Evolutionary conservation across 495 filamentous ascomycete genomes (phyloP), one percentile per base, ranked within the genome.

Genomic region (Immersiella caudata): DNA sequence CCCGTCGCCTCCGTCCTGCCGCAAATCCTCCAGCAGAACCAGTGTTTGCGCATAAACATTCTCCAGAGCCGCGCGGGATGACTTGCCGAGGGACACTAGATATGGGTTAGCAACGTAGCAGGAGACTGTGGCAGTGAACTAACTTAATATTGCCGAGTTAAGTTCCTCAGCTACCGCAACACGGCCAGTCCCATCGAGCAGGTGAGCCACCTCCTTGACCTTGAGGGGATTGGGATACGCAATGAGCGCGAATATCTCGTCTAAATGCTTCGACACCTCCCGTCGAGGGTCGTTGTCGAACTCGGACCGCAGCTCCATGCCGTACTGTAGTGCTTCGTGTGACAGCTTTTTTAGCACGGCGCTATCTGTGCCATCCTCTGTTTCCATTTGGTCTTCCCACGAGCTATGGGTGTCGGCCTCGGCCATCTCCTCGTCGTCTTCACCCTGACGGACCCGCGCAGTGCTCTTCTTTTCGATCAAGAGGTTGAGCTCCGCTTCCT

Each of bases 71-170:
- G 96, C 92, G 58, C 89, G 86, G 11, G 92, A 92, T 3, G 92
- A 94, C 82, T 95, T 94, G 57, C 96, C 96, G 0, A 97, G 83
- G 0, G 91, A 94, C 33, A 92, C 95, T 97, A 33, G 29, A 65
- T 76, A 56, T 77, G 62, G 66, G 63, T 76, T 64, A 76, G 70
- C 20, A 57, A 21, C 20, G 35, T 21, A 2, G 18, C 18, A 21
- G 62, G 51, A 59, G 58, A 21, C 33, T 27, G 52, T 67, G 29
- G 36, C 6, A 8, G 29, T 26, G 62, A 65, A 81, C 86, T 72
- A 84, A 97, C 94, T 90, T 61, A 99, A 78, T 68, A 99, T 97
- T 46, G 93, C 95, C 67, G 92, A 91, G 76, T 98, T 98, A 68
- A 99, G 79, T 79, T 96, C 94, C 80, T 99, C 95, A 21, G 93